Evolutionary conservation across 1,139 yeast genomes (phyloP), one percentile per base, ranked within the genome.

Genomic region (Zygosaccharomyces sapae): DNA sequence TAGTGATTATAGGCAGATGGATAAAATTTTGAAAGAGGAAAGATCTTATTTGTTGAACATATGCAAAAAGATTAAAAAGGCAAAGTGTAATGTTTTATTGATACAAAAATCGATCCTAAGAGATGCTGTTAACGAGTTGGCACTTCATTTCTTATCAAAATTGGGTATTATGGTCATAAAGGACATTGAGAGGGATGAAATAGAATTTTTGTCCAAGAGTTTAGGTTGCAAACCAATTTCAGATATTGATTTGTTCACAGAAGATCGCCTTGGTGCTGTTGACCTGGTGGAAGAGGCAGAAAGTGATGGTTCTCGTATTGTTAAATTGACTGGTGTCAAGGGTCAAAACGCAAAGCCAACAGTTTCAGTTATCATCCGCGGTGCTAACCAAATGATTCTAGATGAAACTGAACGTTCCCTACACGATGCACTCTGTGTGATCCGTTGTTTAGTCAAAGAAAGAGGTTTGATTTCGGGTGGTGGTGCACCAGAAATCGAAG

Each of bases 1-100:
- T 46, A 92, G 87, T 66, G 99, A 92, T 69, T 92, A 92, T 72
- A 81, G 98, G 71, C 98, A 94, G 70, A 92, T 92, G 99, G 99
- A 92, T 71, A 92, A 90, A 73, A 92, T 92, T 59, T 76, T 92
- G 65, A 94, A 94, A 66, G 99, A 92, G 70, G 99, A 92, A 74
- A 82, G 99, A 66, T 94, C 96, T 25, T 92, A 92, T 67, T 73
- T 92, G 65, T 78, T 92, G 65, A 90, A 92, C 69, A 86, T 94
- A 66, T 90, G 97, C 75, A 92, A 92, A 70, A 88, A 87, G 68
- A 89, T 92, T 70, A 92, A 94, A 67, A 94, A 92, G 75, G 85
- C 97, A 52, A 92, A 90, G 70, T 92, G 98, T 75, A 94, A 92
- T 59, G 98, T 92, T 45, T 68, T 92, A 57, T 75, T 92, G 62